phyloP scores from a whole-genome alignment of 441 rosid genomes.

The Adansonia madagascariensis region DNA sequence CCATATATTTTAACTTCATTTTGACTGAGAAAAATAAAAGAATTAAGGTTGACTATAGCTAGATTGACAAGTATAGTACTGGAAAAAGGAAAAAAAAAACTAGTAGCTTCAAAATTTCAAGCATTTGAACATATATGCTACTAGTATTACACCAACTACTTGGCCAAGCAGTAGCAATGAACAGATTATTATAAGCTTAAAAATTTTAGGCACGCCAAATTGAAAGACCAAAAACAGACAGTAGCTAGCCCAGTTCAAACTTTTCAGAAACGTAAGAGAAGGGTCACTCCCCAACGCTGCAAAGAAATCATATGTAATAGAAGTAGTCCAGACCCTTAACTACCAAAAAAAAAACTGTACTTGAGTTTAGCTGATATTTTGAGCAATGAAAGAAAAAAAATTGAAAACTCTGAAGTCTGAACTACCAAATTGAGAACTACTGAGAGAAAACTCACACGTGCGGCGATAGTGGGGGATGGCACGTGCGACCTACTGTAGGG shows the following conservation, averaged over 20 bases:
- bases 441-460: conserved; percentile 71
- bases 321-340: background rate
- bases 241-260: background rate
- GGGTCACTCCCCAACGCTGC: background rate
- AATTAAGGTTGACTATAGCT: too few relatives aligned
- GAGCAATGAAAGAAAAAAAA: background rate
- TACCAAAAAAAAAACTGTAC: background rate
- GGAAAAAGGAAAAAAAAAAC: too few relatives aligned
- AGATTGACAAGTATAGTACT: too few relatives aligned
- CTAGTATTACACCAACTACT: too few relatives aligned
- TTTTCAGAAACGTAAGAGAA: too few relatives aligned
- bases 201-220: background rate
- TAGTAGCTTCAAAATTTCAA: too few relatives aligned
- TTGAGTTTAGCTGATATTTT: background rate
- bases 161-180: background rate
- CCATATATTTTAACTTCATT: too few relatives aligned
- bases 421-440: background rate
- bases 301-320: background rate
- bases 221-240: background rate
- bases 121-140: too few relatives aligned
- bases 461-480: conserved; percentile 51
- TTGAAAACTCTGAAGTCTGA: background rate
- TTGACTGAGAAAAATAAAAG: too few relatives aligned
- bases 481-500: conserved; percentile 53
- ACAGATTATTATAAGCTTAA: background rate